Base-by-base conservation (phyloP, 179 eudicot genomes). In the Carnegiea gigantea region DNA sequence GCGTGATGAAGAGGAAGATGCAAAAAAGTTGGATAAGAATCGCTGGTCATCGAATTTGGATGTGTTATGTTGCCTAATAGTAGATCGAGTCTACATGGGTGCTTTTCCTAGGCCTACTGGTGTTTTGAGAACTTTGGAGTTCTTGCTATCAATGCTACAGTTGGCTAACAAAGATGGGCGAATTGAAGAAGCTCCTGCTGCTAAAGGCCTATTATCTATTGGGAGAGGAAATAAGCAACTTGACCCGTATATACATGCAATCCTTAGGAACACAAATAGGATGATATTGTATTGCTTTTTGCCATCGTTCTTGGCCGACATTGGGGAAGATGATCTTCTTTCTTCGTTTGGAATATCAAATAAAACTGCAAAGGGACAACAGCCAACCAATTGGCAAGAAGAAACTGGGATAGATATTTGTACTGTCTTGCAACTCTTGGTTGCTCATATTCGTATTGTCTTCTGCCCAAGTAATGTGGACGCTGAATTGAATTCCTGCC, bases 31-130 rank as follows among this genome's bases (percentile, higher is more conserved):
- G 78, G 99, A 95, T 84, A 93, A 95, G 88, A 88, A 68, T 84
- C 91, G 97, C 15, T 97, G 99, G 99, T 91, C 98, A 64, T 79
- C 89, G 28, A 97, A 97, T 87, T 84, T 97, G 74, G 99, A 95
- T 85, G 90, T 92, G 70, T 84, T 97, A 59, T 95, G 98, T 79
- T 88, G 94, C 90, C 82, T 97, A 89, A 90, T 97, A 72, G 98
- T 95, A 76, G 99, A 97, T 87, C 98, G 99, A 73, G 98, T 87
- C 13, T 97, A 97, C 81, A 95, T 97, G 99, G 98, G 98, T 78
- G 97, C 94, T 81, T 97, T 95, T 84, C 98, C 98, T 11, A 93
- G 89, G 87, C 93, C 98, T 75, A 87, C 83, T 76, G 89, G 87
- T 77, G 95, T 93, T 83, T 81, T 95, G 83, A 89, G 91, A 85